Conservation (phyloP, 345 rosid genomes). For the Syzygium oleosum region DNA sequence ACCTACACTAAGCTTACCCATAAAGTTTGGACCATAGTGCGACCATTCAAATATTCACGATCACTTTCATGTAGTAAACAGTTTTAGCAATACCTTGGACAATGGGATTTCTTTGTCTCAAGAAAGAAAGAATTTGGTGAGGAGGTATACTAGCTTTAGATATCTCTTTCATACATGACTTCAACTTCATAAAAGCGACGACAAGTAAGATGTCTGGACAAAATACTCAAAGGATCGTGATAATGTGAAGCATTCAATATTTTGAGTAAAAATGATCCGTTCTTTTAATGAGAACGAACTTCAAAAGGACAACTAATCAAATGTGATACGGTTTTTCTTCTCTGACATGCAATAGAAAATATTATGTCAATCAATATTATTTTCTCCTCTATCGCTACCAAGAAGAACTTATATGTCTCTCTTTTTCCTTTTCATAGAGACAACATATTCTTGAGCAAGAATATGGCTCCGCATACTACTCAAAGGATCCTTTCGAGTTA, state of each 20-base stretch:
- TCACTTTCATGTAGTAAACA: background rate
- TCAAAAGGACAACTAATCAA: background rate
- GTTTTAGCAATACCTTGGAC: background rate
- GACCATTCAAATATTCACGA: background rate
- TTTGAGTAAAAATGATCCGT: background rate
- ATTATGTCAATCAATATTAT: too few species aligned
- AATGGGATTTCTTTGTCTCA: background rate
- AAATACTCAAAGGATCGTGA: background rate
- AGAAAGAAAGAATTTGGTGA: background rate
- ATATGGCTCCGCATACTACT: too few species aligned
- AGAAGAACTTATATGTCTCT: too few species aligned
- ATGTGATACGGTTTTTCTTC: background rate
- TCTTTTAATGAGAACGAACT: background rate
- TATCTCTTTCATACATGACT: background rate
- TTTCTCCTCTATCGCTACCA: too few species aligned
- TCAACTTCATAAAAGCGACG: background rate
- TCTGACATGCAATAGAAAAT: background rate
- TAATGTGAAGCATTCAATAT: background rate
- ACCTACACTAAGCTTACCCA: background rate
- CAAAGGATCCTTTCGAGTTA: too few species aligned
- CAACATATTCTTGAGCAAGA: too few species aligned
- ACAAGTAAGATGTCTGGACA: background rate
- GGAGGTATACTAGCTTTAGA: background rate
- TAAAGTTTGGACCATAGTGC: background rate
- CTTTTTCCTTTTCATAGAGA: too few species aligned